Conservation (phyloP, 2,329 filamentous ascomycete species). For the Teratosphaeria viscida region DNA sequence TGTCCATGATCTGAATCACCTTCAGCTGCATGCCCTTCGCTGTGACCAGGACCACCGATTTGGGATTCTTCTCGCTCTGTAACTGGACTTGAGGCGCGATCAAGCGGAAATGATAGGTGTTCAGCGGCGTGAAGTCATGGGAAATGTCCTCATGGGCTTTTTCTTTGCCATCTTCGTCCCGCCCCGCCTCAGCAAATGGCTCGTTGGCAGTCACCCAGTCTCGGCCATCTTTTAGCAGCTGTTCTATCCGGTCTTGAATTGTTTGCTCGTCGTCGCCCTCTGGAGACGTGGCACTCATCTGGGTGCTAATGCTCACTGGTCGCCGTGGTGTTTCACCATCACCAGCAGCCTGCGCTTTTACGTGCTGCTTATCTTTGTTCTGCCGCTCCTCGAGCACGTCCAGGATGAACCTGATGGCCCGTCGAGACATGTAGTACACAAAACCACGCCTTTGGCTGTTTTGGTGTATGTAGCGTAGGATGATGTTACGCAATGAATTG, state of each 20-base stretch:
- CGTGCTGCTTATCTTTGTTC: slow-evolving; percentile 47
- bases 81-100: slow-evolving; percentile 97
- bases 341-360: neutral
- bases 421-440: slow-evolving; percentile 91
- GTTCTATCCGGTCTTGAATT: slow-evolving; percentile 75
- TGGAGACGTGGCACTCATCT: slow-evolving; percentile 23
- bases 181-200: slow-evolving; percentile 35
- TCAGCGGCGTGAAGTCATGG: slow-evolving; percentile 79
- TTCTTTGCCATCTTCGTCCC: slow-evolving; percentile 7
- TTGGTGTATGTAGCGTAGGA: slow-evolving; percentile 93
- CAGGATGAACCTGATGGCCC: slow-evolving; percentile 93
- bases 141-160: slow-evolving; percentile 59
- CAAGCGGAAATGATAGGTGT: slow-evolving; percentile 85
- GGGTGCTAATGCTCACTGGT: slow-evolving; percentile 16
- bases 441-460: slow-evolving; percentile 92
- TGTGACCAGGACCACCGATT: slow-evolving; percentile 91
- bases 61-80: slow-evolving; percentile 95
- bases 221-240: slow-evolving; percentile 73
- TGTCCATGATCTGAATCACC: slow-evolving; percentile 96
- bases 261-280: slow-evolving; percentile 52
- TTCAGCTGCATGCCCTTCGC: slow-evolving; percentile 98
- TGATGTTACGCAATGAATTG: slow-evolving; percentile 88
- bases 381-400: slow-evolving; percentile 94
- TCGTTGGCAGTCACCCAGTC: slow-evolving; percentile 70
- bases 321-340: slow-evolving; percentile 10